These are phyloP conservation scores for Physcomitrium patens DNA, from an alignment of 225 moss, liverwort and hornwort genomes.

Conservation along the genomic window DNA sequence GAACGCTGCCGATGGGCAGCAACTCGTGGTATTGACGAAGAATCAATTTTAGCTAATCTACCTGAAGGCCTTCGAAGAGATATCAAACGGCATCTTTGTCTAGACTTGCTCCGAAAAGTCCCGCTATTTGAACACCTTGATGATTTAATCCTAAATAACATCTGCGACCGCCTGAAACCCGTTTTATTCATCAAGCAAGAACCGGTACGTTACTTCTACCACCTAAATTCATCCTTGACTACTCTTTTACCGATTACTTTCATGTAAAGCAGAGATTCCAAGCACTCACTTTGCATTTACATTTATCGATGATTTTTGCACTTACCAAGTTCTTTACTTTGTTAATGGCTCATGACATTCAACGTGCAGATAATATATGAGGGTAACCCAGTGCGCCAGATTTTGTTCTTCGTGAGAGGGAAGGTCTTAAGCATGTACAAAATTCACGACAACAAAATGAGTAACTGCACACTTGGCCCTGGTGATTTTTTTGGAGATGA, in stretches of 20 bases:
- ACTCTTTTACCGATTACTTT: background rate
- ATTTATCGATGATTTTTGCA: background rate
- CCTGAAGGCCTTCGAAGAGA: conserved; percentile 70
- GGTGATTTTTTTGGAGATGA: conserved; percentile 74
- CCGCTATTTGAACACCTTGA: conserved; percentile 72
- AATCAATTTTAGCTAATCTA: conserved; percentile 55
- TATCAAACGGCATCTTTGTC: conserved; percentile 72
- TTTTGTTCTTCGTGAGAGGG: conserved; percentile 66
- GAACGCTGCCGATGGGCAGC: conserved; percentile 77
- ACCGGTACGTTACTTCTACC: conserved; percentile 35
- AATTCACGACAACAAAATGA: conserved; percentile 47
- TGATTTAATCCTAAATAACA: conserved; percentile 60
- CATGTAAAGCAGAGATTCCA: background rate
- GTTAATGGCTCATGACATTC: background rate
- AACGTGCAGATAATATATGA: conserved; percentile 52
- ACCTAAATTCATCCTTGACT: background rate
- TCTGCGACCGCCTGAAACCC: conserved; percentile 67
- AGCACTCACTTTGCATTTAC: background rate
- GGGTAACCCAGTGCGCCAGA: conserved; percentile 63
- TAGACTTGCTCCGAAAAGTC: conserved; percentile 68
- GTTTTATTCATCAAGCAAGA: conserved; percentile 69
- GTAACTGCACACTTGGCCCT: conserved; percentile 48
- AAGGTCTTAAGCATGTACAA: conserved; percentile 55
- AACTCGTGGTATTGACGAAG: conserved; percentile 67
- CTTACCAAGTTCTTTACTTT: background rate